These are phyloP conservation scores for Cymbopogon flexuosus DNA, from an alignment of 202 grass and related monocot genomes.

Conservation along the genomic window DNA sequence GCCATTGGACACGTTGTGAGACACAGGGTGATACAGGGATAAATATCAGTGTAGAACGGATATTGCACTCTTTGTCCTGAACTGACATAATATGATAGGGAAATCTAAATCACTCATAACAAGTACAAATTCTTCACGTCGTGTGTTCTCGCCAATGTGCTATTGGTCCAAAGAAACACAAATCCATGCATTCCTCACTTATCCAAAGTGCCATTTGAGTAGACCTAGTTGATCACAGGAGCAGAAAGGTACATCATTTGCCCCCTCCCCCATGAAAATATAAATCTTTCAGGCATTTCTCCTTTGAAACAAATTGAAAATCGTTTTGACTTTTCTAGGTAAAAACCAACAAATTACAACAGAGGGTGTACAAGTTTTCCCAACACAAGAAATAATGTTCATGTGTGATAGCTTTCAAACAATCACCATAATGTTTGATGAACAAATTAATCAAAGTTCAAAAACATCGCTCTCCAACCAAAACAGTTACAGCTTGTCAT, in stretches of 20 bases:
- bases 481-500: neutral
- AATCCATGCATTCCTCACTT: neutral
- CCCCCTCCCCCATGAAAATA: neutral
- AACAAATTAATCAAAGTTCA: neutral
- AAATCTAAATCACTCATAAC: neutral
- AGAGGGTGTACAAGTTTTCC: neutral
- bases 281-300: neutral
- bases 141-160: neutral
- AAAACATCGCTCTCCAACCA: neutral
- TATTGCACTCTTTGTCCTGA: neutral
- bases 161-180: neutral
- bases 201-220: neutral
- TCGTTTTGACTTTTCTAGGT: neutral
- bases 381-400: neutral
- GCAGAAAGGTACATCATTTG: neutral
- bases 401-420: neutral
- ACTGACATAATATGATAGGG: neutral
- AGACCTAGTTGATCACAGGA: neutral
- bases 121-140: neutral
- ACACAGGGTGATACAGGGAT: neutral
- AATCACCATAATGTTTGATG: neutral
- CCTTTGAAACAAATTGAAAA: neutral
- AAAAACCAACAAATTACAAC: neutral
- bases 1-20: neutral
- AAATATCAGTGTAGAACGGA: neutral